phyloP scores from a whole-genome alignment of 257 asterid genomes.

The Ilex asprella region DNA sequence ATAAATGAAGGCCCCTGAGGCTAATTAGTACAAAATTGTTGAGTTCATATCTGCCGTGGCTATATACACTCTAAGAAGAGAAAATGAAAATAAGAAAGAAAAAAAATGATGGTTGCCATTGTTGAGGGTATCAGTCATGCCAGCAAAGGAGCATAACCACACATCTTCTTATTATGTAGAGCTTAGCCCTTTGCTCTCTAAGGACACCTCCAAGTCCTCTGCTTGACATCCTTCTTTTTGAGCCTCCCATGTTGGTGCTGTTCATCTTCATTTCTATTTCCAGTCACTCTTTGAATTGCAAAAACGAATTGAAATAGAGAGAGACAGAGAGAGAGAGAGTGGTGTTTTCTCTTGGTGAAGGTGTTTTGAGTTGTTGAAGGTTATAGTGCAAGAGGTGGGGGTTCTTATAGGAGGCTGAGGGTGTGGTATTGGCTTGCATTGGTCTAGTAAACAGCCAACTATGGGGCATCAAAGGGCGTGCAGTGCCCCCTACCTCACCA shows the following conservation, averaged over 20 bases:
- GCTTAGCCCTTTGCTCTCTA: constrained; percentile 72
- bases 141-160: constrained; percentile 90
- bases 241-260: constrained; percentile 30
- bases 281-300: not conserved
- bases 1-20: constrained; percentile 1
- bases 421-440: constrained; percentile 27
- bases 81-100: not conserved
- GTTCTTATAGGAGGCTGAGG: constrained; percentile 32
- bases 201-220: constrained; percentile 80
- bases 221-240: constrained; percentile 59
- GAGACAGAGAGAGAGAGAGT: constrained; percentile 5
- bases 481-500: constrained; percentile 49
- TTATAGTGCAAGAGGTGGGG: constrained; percentile 11
- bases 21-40: constrained; percentile 43
- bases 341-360: not conserved
- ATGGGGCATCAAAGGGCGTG: constrained; percentile 60
- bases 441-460: constrained; percentile 62
- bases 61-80: constrained; percentile 34
- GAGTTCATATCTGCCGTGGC: constrained; percentile 1
- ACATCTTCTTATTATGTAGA: constrained; percentile 72
- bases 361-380: constrained; percentile 4
- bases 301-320: constrained; percentile 4
- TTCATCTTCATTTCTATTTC: constrained; percentile 45
- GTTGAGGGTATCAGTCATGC: constrained; percentile 26
- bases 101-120: constrained; percentile 1